Conservation (phyloP, 1,284 basidiomycete species). For the Paramarasmius palmivorus region DNA sequence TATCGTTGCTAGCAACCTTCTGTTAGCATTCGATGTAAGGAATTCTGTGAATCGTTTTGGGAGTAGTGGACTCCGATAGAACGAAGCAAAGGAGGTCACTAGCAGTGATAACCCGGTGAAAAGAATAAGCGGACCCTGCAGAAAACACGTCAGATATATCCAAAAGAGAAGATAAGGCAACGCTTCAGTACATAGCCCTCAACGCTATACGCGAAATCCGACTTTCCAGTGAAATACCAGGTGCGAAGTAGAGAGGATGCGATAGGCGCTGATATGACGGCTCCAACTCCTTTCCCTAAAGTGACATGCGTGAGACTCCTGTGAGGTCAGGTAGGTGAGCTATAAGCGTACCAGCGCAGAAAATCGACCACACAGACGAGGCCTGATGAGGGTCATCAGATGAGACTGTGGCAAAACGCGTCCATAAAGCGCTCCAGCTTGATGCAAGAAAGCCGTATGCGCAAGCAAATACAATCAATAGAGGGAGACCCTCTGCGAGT, state of each 20-base stretch:
- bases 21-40: too few species aligned
- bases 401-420: conserved; percentile 1
- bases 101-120: too few species aligned
- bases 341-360: background rate
- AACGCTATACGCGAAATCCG: conserved; percentile 11
- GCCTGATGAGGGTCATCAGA: background rate
- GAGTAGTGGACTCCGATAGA: too few species aligned
- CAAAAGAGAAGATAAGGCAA: background rate
- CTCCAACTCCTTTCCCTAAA: conserved; percentile 14
- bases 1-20: too few species aligned
- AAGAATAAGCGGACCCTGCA: too few species aligned
- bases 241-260: conserved; percentile 13
- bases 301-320: background rate
- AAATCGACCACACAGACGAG: conserved; percentile 4
- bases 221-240: conserved; percentile 12
- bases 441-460: conserved; percentile 12
- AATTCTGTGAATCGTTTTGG: too few species aligned
- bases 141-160: too few species aligned
- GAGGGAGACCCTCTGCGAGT: conserved; percentile 1
- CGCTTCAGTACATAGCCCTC: conserved; percentile 15
- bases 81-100: too few species aligned
- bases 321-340: too few species aligned
- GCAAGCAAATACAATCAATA: conserved; percentile 6
- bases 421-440: conserved; percentile 8
- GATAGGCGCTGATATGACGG: conserved; percentile 14